phyloP scores from a whole-genome alignment of 2,329 filamentous ascomycete genomes.

The Tolypocladium ophioglossoides region DNA sequence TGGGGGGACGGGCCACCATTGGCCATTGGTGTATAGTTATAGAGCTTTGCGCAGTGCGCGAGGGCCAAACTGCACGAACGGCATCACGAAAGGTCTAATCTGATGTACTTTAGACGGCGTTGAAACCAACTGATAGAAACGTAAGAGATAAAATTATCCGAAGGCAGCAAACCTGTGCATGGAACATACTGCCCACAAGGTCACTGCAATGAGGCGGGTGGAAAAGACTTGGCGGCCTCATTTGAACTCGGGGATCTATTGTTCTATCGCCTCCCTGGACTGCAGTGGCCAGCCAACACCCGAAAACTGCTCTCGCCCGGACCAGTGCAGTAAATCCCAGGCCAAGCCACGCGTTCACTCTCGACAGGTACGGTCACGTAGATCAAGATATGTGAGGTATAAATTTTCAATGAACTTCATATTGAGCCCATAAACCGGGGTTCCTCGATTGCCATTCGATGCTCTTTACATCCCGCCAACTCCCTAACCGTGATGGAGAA shows the following conservation, averaged over 20 bases:
- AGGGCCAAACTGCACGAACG: constrained; percentile 20
- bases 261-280: background rate
- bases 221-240: background rate
- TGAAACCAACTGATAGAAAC: constrained; percentile 5
- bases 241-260: background rate
- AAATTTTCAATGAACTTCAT: constrained; percentile 26
- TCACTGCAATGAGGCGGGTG: background rate
- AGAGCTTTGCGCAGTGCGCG: constrained; percentile 27
- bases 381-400: constrained; percentile 9
- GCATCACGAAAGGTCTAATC: constrained; percentile 28
- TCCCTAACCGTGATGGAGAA: constrained; percentile 36
- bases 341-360: background rate
- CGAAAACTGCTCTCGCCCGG: background rate
- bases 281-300: background rate
- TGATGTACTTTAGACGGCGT: constrained; percentile 32
- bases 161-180: background rate
- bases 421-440: constrained; percentile 31
- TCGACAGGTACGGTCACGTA: constrained; percentile 3
- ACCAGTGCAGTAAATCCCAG: background rate
- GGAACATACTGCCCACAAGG: background rate
- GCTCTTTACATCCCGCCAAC: constrained; percentile 38
- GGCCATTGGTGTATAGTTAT: constrained; percentile 24
- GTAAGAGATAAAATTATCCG: background rate
- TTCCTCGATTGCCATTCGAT: constrained; percentile 33
- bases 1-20: constrained; percentile 11